A percentile compares a stretch with the other conserved stretches of the same genome.
Evolutionary conservation across 2,329 filamentous ascomycete species (phyloP).

Genomic region (Phoma sp.): DNA sequence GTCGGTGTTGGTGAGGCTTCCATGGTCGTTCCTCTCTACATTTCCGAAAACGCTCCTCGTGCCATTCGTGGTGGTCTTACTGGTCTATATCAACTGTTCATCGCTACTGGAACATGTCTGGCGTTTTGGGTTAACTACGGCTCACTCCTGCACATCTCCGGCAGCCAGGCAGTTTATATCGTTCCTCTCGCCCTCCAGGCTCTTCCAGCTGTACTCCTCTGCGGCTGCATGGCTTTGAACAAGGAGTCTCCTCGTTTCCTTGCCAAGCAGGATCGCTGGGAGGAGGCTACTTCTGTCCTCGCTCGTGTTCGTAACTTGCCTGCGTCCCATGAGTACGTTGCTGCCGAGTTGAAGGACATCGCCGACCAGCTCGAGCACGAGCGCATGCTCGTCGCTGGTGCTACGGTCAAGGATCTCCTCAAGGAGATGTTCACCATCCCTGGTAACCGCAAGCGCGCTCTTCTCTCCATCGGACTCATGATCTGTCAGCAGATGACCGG

Average conservation of each 20-base stretch:
- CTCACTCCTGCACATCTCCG: constrained; percentile 54
- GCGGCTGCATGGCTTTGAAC: constrained; percentile 68
- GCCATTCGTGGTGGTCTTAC: constrained; percentile 67
- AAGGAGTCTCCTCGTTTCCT: constrained; percentile 73
- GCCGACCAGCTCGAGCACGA: constrained; percentile 59
- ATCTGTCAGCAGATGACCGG: constrained; percentile 78
- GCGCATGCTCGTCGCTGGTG: constrained; percentile 62
- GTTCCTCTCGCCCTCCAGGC: constrained; percentile 71
- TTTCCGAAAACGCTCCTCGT: constrained; percentile 66
- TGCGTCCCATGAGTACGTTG: constrained; percentile 45
- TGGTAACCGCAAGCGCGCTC: constrained; percentile 66
- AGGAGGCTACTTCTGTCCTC: constrained; percentile 66
- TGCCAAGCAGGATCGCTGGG: constrained; percentile 72
- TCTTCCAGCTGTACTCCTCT: constrained; percentile 67
- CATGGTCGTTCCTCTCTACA: constrained; percentile 67
- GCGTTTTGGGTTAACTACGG: constrained; percentile 65
- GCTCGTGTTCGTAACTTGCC: constrained; percentile 63
- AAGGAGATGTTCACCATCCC: constrained; percentile 56
- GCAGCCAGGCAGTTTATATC: constrained; percentile 62
- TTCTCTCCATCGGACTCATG: constrained; percentile 70
- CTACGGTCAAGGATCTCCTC: constrained; percentile 51
- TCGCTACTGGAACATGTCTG: constrained; percentile 61
- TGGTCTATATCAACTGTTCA: constrained; percentile 67
- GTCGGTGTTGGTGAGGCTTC: constrained; percentile 60
- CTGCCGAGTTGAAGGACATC: constrained; percentile 47